These are phyloP conservation scores for Talaromyces albobiverticillius DNA, from an alignment of 2,329 filamentous ascomycete genomes.

Conservation along the genomic window DNA sequence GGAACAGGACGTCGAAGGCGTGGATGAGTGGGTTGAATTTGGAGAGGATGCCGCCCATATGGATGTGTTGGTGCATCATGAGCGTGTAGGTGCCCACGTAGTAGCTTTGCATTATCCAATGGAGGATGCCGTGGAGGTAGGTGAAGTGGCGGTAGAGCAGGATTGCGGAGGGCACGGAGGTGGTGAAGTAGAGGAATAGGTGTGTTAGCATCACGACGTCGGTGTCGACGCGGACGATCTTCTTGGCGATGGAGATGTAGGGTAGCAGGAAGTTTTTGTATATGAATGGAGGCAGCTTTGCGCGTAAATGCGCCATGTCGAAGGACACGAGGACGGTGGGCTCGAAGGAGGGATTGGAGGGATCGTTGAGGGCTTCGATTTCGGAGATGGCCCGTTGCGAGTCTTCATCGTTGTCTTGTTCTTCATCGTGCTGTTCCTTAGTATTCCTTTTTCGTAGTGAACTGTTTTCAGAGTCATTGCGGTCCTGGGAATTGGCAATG, in stretches of 20 bases:
- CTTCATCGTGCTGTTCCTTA: background rate
- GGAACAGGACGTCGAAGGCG: slow-evolving; percentile 62
- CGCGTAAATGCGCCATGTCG: slow-evolving; percentile 48
- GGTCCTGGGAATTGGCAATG: background rate
- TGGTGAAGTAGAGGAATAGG: slow-evolving; percentile 67
- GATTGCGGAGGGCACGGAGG: slow-evolving; percentile 66
- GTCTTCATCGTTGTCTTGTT: slow-evolving; percentile 19
- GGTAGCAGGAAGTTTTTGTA: slow-evolving; percentile 53
- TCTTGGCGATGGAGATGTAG: slow-evolving; percentile 57
- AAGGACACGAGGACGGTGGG: slow-evolving; percentile 55
- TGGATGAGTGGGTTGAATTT: slow-evolving; percentile 53
- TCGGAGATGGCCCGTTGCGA: slow-evolving; percentile 35
- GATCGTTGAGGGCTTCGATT: slow-evolving; percentile 52
- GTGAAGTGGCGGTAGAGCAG: slow-evolving; percentile 65
- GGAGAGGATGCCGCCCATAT: slow-evolving; percentile 66
- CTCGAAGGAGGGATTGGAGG: slow-evolving; percentile 47
- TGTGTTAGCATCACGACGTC: slow-evolving; percentile 79
- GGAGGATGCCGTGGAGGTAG: slow-evolving; percentile 64
- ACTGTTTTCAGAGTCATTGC: background rate
- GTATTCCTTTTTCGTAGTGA: background rate
- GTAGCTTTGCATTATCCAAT: slow-evolving; percentile 63
- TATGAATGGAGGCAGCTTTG: slow-evolving; percentile 33
- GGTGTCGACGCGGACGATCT: slow-evolving; percentile 61
- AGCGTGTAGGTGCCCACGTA: slow-evolving; percentile 74
- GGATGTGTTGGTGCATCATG: slow-evolving; percentile 83